Percentiles rank a stretch among this genome's conserved stretches.
These are phyloP conservation scores for Astraeus odoratus DNA, from an alignment of 768 basidiomycete genomes.

Conservation along the genomic window DNA sequence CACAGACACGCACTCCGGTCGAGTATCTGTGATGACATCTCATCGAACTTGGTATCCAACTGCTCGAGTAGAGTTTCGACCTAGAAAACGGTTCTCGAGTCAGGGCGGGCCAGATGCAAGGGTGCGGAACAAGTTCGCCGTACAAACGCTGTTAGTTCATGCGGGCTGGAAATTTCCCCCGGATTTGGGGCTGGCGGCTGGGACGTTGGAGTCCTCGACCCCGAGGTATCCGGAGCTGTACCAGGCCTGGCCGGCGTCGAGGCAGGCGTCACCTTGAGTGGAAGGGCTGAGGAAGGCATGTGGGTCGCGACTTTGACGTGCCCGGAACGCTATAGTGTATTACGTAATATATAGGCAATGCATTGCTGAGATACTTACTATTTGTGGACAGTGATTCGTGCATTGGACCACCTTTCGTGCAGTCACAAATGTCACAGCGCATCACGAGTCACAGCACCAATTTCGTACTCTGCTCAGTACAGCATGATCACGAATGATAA, in stretches of 20 bases:
- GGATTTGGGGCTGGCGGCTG: conserved; percentile 30
- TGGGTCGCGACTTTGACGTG: background rate
- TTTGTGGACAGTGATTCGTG: too few species aligned
- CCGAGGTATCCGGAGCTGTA: conserved; percentile 17
- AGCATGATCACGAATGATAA: too few species aligned
- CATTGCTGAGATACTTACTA: too few species aligned
- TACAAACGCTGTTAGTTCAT: conserved; percentile 92
- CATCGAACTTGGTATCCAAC: conserved; percentile 85
- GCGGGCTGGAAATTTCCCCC: conserved; percentile 82
- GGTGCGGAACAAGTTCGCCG: conserved; percentile 26
- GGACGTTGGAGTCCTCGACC: conserved; percentile 41
- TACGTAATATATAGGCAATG: too few species aligned
- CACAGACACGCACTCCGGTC: conserved; percentile 57
- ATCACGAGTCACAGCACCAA: too few species aligned
- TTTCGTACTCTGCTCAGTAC: too few species aligned
- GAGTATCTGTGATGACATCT: conserved; percentile 87
- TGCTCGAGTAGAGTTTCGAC: conserved; percentile 85
- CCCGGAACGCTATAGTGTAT: too few species aligned
- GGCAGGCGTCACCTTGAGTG: conserved; percentile 55
- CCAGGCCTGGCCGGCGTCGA: conserved; percentile 43
- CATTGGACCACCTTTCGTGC: too few species aligned
- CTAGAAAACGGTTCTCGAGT: conserved; percentile 31
- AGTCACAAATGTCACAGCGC: too few species aligned
- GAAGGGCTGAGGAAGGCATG: conserved; percentile 51
- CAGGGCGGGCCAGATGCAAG: background rate